phyloP scores from a whole-genome alignment of 257 asterid species.

The Fraxinus anomala region DNA sequence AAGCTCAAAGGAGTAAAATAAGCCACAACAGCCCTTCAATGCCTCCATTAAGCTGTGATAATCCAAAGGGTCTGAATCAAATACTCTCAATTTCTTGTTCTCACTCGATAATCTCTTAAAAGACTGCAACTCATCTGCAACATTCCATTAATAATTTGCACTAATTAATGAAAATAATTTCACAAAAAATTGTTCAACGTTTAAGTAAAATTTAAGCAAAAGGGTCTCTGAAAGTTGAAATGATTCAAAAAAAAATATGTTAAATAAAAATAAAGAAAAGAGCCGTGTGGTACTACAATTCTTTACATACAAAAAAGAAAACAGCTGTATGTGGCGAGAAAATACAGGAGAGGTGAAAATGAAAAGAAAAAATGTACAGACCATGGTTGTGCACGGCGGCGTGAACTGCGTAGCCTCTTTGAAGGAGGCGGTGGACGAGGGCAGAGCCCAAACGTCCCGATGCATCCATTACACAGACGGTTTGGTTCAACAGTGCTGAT shows the following conservation, averaged over 20 bases:
- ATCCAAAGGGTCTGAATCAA: conserved; percentile 79
- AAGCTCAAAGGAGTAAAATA: conserved; percentile 85
- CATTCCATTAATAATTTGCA: not conserved
- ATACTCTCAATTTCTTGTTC: conserved; percentile 57
- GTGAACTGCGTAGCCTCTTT: conserved; percentile 80
- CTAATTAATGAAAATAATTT: no score
- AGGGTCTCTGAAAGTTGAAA: not conserved
- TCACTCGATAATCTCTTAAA: conserved; percentile 42
- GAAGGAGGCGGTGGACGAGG: conserved; percentile 70
- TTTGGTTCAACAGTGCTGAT: conserved; percentile 41
- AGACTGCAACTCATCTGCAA: conserved; percentile 56
- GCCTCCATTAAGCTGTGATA: conserved; percentile 90
- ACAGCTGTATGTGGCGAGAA: not conserved
- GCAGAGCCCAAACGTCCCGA: conserved; percentile 72
- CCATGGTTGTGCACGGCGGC: conserved; percentile 76
- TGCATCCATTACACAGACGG: conserved; percentile 94
- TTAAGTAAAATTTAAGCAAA: not conserved
- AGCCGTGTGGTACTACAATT: not conserved
- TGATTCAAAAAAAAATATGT: not conserved
- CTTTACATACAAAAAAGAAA: not conserved
- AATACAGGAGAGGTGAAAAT: not conserved
- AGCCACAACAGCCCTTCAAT: conserved; percentile 71
- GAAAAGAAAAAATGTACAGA: conserved; percentile 14
- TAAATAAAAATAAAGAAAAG: not conserved
- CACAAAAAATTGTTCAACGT: not conserved